phyloP scores from a whole-genome alignment of 768 basidiomycete species.

The Galerina marginata region DNA sequence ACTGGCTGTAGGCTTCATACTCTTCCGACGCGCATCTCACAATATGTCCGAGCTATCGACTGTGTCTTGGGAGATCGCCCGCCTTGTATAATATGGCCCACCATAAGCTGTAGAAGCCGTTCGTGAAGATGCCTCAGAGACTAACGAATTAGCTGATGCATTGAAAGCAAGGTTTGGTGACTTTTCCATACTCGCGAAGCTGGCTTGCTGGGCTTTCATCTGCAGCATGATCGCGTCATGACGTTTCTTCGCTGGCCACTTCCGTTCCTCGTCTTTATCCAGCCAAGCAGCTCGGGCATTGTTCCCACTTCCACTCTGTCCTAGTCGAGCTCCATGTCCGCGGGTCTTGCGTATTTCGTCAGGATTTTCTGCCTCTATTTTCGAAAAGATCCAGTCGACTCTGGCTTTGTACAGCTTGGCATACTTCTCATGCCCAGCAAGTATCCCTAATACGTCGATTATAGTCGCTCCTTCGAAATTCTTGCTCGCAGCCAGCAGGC shows the following conservation, averaged over 20 bases:
- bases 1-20: too few relatives aligned
- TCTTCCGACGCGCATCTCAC: too few relatives aligned
- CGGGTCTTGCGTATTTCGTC: slow-evolving; percentile 52
- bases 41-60: too few relatives aligned
- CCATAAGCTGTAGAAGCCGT: too few relatives aligned
- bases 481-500: slow-evolving; percentile 57
- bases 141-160: too few relatives aligned
- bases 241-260: slow-evolving; percentile 83
- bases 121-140: too few relatives aligned
- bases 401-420: slow-evolving; percentile 69
- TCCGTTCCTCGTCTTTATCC: slow-evolving; percentile 74
- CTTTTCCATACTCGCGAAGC: slow-evolving; percentile 81
- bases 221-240: slow-evolving; percentile 94
- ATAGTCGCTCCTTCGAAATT: slow-evolving; percentile 70
- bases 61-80: too few relatives aligned
- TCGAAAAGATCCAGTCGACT: slow-evolving; percentile 74
- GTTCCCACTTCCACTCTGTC: slow-evolving; percentile 46
- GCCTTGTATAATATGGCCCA: too few relatives aligned
- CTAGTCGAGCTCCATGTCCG: slow-evolving; percentile 5
- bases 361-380: slow-evolving; percentile 60
- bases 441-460: slow-evolving; percentile 71
- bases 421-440: slow-evolving; percentile 82
- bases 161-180: too few relatives aligned
- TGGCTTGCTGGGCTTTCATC: slow-evolving; percentile 92
- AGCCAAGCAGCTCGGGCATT: slow-evolving; percentile 39